Conservation (phyloP, 2,329 filamentous ascomycete genomes). For the Pezicula carpinea region DNA sequence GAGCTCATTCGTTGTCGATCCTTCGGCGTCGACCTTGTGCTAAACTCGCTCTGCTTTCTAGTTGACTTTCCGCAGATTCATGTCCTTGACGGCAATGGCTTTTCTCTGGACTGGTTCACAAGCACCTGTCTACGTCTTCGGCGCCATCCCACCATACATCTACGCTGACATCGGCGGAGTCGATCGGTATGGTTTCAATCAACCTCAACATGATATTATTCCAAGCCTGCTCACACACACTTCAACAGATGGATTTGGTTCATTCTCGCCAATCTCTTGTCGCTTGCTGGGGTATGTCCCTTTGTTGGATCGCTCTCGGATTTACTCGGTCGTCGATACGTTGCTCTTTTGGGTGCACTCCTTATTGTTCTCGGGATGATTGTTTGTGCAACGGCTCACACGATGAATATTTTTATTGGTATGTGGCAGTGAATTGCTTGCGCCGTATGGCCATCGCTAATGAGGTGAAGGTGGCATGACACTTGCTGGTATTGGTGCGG, state of each 20-base stretch:
- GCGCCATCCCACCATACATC: constrained; percentile 46
- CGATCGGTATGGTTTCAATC: constrained; percentile 23
- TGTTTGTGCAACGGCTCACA: constrained; percentile 50
- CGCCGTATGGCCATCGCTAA: background rate
- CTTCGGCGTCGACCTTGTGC: background rate
- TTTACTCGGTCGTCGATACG: constrained; percentile 55
- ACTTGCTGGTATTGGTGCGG: constrained; percentile 60
- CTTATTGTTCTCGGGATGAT: constrained; percentile 56
- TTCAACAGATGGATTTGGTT: constrained; percentile 27
- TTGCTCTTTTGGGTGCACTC: constrained; percentile 48
- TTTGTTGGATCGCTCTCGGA: constrained; percentile 65
- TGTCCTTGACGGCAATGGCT: constrained; percentile 53
- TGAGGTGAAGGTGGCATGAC: constrained; percentile 37
- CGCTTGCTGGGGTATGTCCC: constrained; percentile 51
- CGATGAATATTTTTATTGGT: constrained; percentile 60
- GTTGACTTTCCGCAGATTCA: constrained; percentile 44
- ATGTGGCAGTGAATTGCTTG: constrained; percentile 14
- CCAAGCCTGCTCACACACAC: constrained; percentile 4
- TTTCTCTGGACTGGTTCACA: constrained; percentile 58
- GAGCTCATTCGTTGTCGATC: constrained; percentile 10
- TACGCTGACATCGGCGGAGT: constrained; percentile 53
- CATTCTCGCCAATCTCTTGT: constrained; percentile 46
- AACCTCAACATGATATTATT: background rate
- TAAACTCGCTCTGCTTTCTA: constrained; percentile 27
- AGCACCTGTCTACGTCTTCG: constrained; percentile 51